These are phyloP conservation scores for Hyaloscypha hepaticicola DNA, from an alignment of 495 filamentous ascomycete species.

Conservation along the genomic window DNA sequence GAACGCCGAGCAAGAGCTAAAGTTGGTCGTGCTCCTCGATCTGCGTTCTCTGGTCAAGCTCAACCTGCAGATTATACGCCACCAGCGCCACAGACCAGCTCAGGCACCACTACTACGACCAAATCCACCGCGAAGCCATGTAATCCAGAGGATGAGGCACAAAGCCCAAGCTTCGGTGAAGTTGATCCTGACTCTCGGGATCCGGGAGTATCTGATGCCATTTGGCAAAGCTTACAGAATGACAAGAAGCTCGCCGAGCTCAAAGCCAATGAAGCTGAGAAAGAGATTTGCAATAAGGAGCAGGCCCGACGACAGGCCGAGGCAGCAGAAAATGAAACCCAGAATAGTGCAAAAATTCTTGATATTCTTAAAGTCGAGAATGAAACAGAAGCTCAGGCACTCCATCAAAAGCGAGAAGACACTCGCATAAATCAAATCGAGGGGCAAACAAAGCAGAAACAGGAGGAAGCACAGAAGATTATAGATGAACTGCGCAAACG, in stretches of 20 bases:
- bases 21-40: neutral
- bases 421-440: neutral
- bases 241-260: slow-evolving; percentile 43
- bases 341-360: slow-evolving; percentile 8
- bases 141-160: neutral
- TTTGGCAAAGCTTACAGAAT: slow-evolving; percentile 58
- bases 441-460: slow-evolving; percentile 14
- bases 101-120: slow-evolving; percentile 1
- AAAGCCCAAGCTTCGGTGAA: neutral
- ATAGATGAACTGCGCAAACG: slow-evolving; percentile 26
- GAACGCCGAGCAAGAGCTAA: slow-evolving; percentile 37
- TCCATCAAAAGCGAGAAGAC: neutral
- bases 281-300: slow-evolving; percentile 30
- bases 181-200: slow-evolving; percentile 41
- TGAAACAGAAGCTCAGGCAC: slow-evolving; percentile 28
- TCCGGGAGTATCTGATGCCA: slow-evolving; percentile 54
- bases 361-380: slow-evolving; percentile 23
- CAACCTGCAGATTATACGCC: neutral
- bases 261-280: slow-evolving; percentile 23
- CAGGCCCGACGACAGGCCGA: slow-evolving; percentile 27
- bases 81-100: neutral
- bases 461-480: slow-evolving; percentile 16
- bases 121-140: neutral
- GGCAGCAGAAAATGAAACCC: slow-evolving; percentile 23
- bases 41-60: neutral